These are phyloP conservation scores for Gossypium mustelinum DNA, from an alignment of 345 rosid species.

Conservation along the genomic window DNA sequence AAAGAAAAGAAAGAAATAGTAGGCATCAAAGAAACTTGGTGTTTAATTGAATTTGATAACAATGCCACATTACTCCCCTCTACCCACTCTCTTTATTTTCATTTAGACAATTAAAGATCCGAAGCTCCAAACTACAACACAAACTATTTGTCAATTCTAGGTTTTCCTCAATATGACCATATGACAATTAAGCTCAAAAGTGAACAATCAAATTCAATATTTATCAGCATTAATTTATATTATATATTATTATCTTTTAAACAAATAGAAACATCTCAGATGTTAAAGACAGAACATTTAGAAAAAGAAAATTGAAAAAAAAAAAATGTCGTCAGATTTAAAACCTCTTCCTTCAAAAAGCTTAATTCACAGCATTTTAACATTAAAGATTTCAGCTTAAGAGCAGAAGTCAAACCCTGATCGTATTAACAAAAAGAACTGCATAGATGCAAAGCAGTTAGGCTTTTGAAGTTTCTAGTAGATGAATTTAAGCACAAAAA, in stretches of 20 bases:
- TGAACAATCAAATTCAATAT: background rate
- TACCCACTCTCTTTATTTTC: background rate
- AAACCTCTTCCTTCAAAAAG: constrained; percentile 2
- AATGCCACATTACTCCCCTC: background rate
- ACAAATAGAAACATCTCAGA: background rate
- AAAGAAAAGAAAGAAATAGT: background rate
- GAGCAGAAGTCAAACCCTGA: background rate
- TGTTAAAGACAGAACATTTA: background rate
- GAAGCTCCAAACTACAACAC: background rate
- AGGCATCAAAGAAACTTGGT: background rate
- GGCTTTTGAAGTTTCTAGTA: background rate
- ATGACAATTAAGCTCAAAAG: constrained; percentile 1
- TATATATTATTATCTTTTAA: background rate
- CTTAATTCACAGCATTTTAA: background rate
- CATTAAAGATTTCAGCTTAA: background rate
- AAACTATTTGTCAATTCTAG: background rate
- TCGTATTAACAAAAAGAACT: background rate
- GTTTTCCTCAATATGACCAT: constrained; percentile 2
- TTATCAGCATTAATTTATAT: background rate
- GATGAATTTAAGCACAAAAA: background rate
- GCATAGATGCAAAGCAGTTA: background rate
- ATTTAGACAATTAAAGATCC: background rate
- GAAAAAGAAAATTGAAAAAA: too few relatives aligned
- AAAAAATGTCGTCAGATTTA: background rate
- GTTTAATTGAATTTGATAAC: background rate